These are phyloP conservation scores for Pinus taeda DNA, from an alignment of 75 land plant genomes.

Conservation along the genomic window DNA sequence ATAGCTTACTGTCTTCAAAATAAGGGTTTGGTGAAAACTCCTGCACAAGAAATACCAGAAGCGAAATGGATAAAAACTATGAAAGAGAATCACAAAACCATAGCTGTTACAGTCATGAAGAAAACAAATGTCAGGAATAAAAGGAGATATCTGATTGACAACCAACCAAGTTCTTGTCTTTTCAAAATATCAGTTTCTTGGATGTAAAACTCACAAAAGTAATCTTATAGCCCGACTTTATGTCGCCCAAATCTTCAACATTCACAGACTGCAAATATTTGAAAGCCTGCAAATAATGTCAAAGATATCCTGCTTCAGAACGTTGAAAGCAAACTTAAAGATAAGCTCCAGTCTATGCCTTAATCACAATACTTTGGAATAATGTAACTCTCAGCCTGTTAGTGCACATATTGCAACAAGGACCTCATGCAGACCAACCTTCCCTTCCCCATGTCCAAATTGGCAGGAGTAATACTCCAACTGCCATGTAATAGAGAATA, in stretches of 20 bases:
- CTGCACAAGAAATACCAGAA: conserved; percentile 16
- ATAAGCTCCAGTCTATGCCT: not conserved
- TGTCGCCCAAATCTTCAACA: conserved; percentile 56
- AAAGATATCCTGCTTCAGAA: not conserved
- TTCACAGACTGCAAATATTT: conserved; percentile 46
- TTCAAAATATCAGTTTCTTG: not conserved
- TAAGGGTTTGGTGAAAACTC: conserved; percentile 41
- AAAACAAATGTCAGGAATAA: not conserved
- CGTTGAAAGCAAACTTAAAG: not conserved
- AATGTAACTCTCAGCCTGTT: not conserved
- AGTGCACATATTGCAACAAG: not conserved
- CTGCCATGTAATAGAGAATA: not conserved
- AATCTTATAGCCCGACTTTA: conserved; percentile 51
- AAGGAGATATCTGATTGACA: not conserved
- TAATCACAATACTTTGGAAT: not conserved
- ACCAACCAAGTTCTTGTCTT: not conserved
- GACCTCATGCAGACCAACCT: not conserved
- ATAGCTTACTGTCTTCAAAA: conserved; percentile 39
- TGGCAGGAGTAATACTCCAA: not conserved
- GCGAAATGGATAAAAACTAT: not conserved
- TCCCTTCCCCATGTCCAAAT: not conserved
- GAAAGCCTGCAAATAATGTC: conserved; percentile 24
- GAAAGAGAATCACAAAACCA: not conserved
- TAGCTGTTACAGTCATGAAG: not conserved
- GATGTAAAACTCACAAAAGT: conserved; percentile 31